Evolutionary conservation across 495 filamentous ascomycete genomes (phyloP), one percentile per base, ranked within the genome.

Genomic region (Penicillium robsamsonii): DNA sequence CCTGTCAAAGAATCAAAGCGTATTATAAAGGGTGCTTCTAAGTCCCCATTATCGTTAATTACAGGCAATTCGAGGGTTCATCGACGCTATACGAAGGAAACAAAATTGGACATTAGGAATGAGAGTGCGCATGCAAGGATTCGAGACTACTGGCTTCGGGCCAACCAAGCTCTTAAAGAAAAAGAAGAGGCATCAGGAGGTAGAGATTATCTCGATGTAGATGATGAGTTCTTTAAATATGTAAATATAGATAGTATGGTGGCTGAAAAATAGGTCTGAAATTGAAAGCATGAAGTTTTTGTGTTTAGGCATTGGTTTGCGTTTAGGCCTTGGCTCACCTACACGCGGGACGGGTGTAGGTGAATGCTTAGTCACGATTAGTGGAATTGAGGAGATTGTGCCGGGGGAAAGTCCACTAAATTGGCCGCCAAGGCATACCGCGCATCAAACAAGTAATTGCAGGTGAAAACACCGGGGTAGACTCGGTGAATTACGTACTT

Each of bases 201-300:
- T 45, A 45, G 20, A 45, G 18, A 45, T 45, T 25, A 45, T 27
- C 8, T 45, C 25, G 42, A 45, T 45, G 42, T 45, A 13, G 20
- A 45, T 1, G 20, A 45, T 11, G 20, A 45, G 42, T 0, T 25
- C 1, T 45, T 45, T 45, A 12, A 25, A 25, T 45, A 12, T 45
- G 20, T 45, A 25, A 25, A 45, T 45, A 45, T 3, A 24, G 42
- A 45, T 25, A 12, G 7, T 24, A 24, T 22, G 22, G 22, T 22
- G 22, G 22, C 22, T 22, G 22, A 22, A 22, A 22, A 22, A 22
- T 22, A 22, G 22, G 22, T 22, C 22, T 22, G 22, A 22, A 22
- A 22, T 22, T 22, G 22, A 22, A 22, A 22, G 22, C 1, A 1
- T 22, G 22, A 22, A 22, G 1, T 22, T 22, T 22, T 22, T 22